Evolutionary conservation across 2,329 filamentous ascomycete genomes (phyloP), one percentile per base, ranked within the genome.

Genomic region (Madurella mycetomatis): DNA sequence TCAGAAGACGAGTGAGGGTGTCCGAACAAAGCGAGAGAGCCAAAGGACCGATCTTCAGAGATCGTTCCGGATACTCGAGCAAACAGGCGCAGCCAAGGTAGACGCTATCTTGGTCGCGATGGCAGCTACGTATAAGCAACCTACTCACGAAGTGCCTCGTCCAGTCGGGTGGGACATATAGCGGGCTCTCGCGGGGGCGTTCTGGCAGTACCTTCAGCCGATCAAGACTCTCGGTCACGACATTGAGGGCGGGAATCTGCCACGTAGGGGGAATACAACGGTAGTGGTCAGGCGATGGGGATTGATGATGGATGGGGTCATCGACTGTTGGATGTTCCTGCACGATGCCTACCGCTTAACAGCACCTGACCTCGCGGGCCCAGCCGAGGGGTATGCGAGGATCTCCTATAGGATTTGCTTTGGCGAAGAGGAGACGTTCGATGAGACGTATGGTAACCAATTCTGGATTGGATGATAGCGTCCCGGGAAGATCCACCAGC

Each of bases 211-310:
- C 7, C 25, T 15, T n/a, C 52, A 54, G 31, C 41, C 30, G 1
- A 13, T 9, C 1, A 56, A 65, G 5, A 57, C 50, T 1, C 53
- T 67, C 8, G 66, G 67, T 11, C 71, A 58, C 41, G 54, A 51
- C 2, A 51, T 70, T 17, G 53, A 54, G 1, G 51, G 44, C 8
- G 56, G 53, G 9, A 37, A 11, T 15, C 34, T 37, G 9, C 34
- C 34, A 9, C 34, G 34, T 37, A 15, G 4, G 15, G 18, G 13
- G 15, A n/a, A 32, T 9, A 43, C 43, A n/a, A 47, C 30, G 18
- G 4, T 52, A 11, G 51, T 54, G 37, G 51, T 59, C 16, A 49
- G 44, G 34, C n/a, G 47, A 42, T 59, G 57, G 57, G 56, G 57
- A 15, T 13, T 41, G 9, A 25, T 52, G 47, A 13, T 18, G 32